A percentile compares a stretch with the other conserved stretches of the same genome.
These are phyloP conservation scores for Nicotiana sylvestris DNA, from an alignment of 257 asterid genomes.

Conservation along the genomic window DNA sequence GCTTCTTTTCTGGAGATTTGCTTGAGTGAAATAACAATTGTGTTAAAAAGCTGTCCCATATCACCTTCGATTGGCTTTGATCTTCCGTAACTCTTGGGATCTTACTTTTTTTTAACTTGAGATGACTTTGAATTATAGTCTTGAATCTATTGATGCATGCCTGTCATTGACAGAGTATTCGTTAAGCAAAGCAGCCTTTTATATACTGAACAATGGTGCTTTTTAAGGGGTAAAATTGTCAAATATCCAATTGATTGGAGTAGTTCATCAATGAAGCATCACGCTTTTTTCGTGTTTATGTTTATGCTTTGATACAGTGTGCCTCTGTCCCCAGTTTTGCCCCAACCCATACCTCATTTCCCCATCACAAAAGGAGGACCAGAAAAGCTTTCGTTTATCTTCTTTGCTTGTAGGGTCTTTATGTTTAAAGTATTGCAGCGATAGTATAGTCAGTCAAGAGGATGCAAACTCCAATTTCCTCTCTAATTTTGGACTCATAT, in stretches of 20 bases:
- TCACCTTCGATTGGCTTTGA: too few relatives aligned
- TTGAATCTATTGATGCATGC: not conserved
- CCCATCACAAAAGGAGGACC: not conserved
- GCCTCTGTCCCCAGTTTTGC: not conserved
- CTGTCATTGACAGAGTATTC: not conserved
- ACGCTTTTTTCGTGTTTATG: not conserved
- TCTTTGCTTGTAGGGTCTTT: slow-evolving; percentile 52
- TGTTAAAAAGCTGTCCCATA: too few relatives aligned
- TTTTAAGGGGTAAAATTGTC: not conserved
- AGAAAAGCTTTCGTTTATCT: not conserved
- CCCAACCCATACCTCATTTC: not conserved
- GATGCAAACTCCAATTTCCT: slow-evolving; percentile 55
- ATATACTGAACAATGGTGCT: not conserved
- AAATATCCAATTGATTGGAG: slow-evolving; percentile 3
- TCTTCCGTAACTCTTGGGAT: not conserved
- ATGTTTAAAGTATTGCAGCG: slow-evolving; percentile 78
- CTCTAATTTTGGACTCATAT: not conserved
- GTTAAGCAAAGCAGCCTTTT: not conserved
- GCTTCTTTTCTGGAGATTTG: too few relatives aligned
- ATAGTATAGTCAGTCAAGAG: slow-evolving; percentile 54
- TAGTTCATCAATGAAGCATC: not conserved
- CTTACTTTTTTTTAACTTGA: not conserved
- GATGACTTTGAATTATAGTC: slow-evolving; percentile 1
- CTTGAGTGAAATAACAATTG: too few relatives aligned
- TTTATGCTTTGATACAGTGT: not conserved